phyloP scores from a whole-genome alignment of 176 grass and related monocot species.

The Musa troglodytarum region DNA sequence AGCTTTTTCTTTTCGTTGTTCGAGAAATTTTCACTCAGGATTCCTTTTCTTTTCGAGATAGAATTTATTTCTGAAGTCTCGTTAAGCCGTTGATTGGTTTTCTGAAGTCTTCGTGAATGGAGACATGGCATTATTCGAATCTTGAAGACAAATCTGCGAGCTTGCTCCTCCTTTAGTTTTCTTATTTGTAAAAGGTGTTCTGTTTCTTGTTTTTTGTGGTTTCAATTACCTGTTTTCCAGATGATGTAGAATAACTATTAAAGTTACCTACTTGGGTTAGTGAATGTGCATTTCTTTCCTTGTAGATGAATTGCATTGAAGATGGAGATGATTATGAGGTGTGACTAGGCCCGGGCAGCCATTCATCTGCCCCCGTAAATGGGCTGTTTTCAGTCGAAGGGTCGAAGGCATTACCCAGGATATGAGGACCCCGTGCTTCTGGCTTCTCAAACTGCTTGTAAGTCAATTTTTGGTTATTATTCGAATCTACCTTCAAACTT shows the following conservation, averaged over 20 bases:
- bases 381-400: slow-evolving; percentile 18
- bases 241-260: neutral
- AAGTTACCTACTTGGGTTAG: neutral
- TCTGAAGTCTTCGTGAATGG: no score
- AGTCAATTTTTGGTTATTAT: slow-evolving; percentile 2
- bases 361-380: neutral
- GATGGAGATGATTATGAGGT: slow-evolving; percentile 7
- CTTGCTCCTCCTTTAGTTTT: neutral
- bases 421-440: slow-evolving; percentile 19
- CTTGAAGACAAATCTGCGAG: neutral
- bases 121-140: neutral
- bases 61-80: no score
- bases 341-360: neutral
- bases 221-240: neutral
- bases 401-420: slow-evolving; percentile 10
- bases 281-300: neutral
- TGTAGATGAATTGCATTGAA: neutral
- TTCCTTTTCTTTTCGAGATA: no score
- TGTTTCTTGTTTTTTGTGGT: neutral
- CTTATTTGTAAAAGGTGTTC: neutral
- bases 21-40: no score
- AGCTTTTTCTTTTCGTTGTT: no score
- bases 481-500: neutral
- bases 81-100: no score
- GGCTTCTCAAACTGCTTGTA: slow-evolving; percentile 20